phyloP scores from a whole-genome alignment of 2,329 filamentous ascomycete genomes.

The Akanthomyces lecanii region DNA sequence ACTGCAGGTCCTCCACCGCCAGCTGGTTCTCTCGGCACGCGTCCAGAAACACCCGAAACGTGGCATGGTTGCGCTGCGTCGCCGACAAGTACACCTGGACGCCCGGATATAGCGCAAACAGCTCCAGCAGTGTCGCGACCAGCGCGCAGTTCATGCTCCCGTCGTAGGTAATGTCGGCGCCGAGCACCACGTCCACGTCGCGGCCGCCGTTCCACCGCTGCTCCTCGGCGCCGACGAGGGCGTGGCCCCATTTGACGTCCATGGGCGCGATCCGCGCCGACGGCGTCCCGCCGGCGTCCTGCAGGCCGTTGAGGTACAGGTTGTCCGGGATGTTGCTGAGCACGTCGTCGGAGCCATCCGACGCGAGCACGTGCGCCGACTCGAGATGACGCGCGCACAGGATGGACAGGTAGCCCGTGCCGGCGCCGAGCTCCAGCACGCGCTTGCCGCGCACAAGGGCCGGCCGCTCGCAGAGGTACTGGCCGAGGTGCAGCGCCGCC shows the following conservation, averaged over 20 bases:
- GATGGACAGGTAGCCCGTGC: slow-evolving; percentile 72
- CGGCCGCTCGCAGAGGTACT: slow-evolving; percentile 55
- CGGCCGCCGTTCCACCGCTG: slow-evolving; percentile 45
- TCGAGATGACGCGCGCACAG: slow-evolving; percentile 65
- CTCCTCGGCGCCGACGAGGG: slow-evolving; percentile 55
- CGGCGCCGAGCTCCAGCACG: slow-evolving; percentile 69
- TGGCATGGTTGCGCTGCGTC: slow-evolving; percentile 65
- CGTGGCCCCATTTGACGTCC: slow-evolving; percentile 62
- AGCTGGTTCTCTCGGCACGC: slow-evolving; percentile 50
- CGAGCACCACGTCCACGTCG: slow-evolving; percentile 61
- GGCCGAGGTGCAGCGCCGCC: slow-evolving; percentile 68
- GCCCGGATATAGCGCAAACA: slow-evolving; percentile 53
- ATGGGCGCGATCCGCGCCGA: slow-evolving; percentile 41
- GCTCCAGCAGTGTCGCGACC: slow-evolving; percentile 58
- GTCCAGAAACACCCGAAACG: slow-evolving; percentile 60
- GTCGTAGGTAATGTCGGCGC: slow-evolving; percentile 78
- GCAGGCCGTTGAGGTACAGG: slow-evolving; percentile 62
- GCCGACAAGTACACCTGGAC: slow-evolving; percentile 63
- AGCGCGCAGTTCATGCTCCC: slow-evolving; percentile 57
- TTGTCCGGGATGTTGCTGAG: slow-evolving; percentile 64
- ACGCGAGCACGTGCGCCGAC: slow-evolving; percentile 58
- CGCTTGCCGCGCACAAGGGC: slow-evolving; percentile 48
- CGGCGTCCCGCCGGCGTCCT: slow-evolving; percentile 29
- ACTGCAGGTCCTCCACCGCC: slow-evolving; percentile 40
- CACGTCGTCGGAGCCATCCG: slow-evolving; percentile 71